Base-by-base conservation (phyloP, 768 basidiomycete genomes). In the Suillus cothurnatus region DNA sequence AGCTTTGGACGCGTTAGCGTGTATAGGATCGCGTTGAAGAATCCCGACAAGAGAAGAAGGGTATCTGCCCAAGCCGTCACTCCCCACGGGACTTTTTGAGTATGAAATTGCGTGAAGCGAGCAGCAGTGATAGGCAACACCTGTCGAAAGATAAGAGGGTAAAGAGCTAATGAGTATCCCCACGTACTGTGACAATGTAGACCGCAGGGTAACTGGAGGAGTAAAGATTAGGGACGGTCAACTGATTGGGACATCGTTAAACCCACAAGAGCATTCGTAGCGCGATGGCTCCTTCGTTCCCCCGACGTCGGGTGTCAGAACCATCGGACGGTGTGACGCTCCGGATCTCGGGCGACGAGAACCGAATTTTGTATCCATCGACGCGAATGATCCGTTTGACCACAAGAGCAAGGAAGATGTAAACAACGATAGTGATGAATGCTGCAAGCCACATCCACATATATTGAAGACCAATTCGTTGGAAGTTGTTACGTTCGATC, bases 371-470 rank as follows among this genome's bases (percentile, higher is more conserved):
- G 70, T 66, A 39, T 45, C 79, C 73, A 50, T 76, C 77, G 26
- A 81, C 70, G 23, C 73, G 66, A 14, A 84, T 58, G 65, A 80
- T 74, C 1, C 79, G 79, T 9, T 73, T 70, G 67, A 85, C 73
- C 14, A 81, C 77, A 17, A 85, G 70, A 53, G 80, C 81, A 68
- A 84, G 81, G 43, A 81, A 76, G 7, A 78, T 69, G 66, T 86
- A 86, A 8, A 85, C 74, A 15, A 82, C 60, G 45, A 81, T 56
- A 73, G 82, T 82, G 14, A 78, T 57, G 36, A 81, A 69, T 2
- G 79, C 82, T 0, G 84, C 73, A 7, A 81, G 61, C 85, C 85
- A 87, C 49, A 85, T 72, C 82, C 84, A 85, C n/a, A 83, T 62
- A 64, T 85, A 86, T 64, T 85, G 85, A 4, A 84, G 77, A 11